Evolutionary conservation across 495 filamentous ascomycete genomes (phyloP).

Genomic region (Hypoxylon intermedium): DNA sequence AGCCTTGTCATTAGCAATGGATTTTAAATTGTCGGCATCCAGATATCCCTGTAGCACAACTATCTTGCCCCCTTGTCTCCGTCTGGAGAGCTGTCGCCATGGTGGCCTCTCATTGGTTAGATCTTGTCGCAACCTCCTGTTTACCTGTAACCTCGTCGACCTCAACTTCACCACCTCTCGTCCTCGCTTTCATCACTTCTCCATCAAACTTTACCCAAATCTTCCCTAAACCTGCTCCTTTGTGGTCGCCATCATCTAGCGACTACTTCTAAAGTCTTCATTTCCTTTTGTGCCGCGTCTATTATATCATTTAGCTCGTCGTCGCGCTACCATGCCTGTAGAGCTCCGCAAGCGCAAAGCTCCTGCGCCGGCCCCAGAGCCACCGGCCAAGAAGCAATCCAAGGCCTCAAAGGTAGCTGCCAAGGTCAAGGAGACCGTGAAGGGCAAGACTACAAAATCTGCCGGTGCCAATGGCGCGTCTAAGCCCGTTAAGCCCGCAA

Average conservation of each 20-base stretch:
- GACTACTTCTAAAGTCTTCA: conserved; percentile 11
- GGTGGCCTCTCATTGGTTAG: conserved; percentile 23
- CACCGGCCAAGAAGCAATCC: conserved; percentile 60
- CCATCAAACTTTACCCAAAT: conserved; percentile 38
- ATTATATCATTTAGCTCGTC: conserved; percentile 24
- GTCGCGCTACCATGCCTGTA: conserved; percentile 52
- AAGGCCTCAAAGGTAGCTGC: conserved; percentile 51
- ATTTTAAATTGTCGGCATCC: conserved; percentile 37
- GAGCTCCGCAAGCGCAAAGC: conserved; percentile 82
- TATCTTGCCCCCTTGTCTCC: conserved; percentile 28
- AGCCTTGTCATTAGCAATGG: conserved; percentile 39
- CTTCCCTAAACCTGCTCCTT: neutral
- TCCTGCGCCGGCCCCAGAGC: conserved; percentile 60
- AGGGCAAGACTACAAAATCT: conserved; percentile 45
- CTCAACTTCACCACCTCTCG: conserved; percentile 33
- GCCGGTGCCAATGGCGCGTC: conserved; percentile 45
- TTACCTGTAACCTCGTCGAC: conserved; percentile 39
- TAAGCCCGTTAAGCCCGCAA: conserved; percentile 36
- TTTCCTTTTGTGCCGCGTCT: conserved; percentile 2
- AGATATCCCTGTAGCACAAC: conserved; percentile 40
- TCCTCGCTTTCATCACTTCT: conserved; percentile 32
- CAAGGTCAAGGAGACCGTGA: conserved; percentile 55
- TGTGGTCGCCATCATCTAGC: conserved; percentile 28
- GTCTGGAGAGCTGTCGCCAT: conserved; percentile 38
- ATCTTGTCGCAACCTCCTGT: conserved; percentile 39